Evolutionary conservation across 2,329 filamentous ascomycete genomes (phyloP), one percentile per base, ranked within the genome.

Genomic region (Colletotrichum incanum): DNA sequence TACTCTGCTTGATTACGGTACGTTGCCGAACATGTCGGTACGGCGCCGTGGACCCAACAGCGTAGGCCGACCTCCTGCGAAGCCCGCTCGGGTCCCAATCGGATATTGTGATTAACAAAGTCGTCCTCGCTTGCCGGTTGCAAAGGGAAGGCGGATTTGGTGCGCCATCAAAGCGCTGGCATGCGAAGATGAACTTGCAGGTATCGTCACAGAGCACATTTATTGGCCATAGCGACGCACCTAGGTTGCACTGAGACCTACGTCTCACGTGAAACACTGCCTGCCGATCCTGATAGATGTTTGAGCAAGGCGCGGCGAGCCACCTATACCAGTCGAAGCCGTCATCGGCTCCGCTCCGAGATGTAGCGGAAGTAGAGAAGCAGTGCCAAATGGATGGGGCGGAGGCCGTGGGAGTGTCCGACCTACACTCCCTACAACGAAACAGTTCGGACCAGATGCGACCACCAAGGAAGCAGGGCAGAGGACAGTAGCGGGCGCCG

Each of bases 251-350:
- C 41, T 49, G 64, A 56, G 39, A 47, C 56, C 49, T 56, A 43
- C 49, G 49, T 47, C 50, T 45, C 55, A 62, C 68, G 68, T 62
- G 68, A 62, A 55, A 39, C 26, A 61, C 47, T 18, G 39, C 64
- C 41, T 47, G 68, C 39, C 34, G 68, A 71, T 67, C 68, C 18
- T 61, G 63, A 62, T 67, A 37, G 26, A 45, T 23, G 14, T 18
- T 43, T 12, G 52, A 28, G 23, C 7, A 7, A 41, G 26, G 50
- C 28, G 58, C 43, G 28, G 43, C n/a, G 28, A 16, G n/a, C 14
- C 52, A 18, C 52, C 45, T 49, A 9, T 11, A n/a, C 31, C 28
- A 37, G 49, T 12, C n/a, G 28, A 49, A 23, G 52, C 52, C 31
- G 16, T 18, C 4, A 8, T n/a, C 50, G 28, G 28, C 31, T 47